Base-by-base conservation (phyloP, 225 moss, liverwort and hornwort species). In the Ulota crispa region DNA sequence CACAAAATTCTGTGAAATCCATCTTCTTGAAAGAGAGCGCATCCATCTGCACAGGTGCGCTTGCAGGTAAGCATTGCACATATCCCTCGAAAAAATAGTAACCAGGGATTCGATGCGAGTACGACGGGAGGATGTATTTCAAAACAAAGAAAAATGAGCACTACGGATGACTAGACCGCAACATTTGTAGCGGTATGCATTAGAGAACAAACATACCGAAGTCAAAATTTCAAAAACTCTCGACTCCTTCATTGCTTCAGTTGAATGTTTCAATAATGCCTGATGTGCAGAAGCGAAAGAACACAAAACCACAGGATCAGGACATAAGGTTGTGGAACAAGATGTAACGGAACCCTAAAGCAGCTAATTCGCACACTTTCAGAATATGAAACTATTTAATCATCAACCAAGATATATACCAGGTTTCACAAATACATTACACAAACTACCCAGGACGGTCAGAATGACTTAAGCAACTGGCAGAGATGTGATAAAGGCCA, bases 241-340 rank as follows among this genome's bases (percentile, higher is more conserved):
- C 0, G 97, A 95, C 81, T 97, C 97, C 83, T 94, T 97, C 97
- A 97, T 97, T 45, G 97, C 97, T 59, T 97, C 97, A 30, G 97
- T 97, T 64, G 97, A 91, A 68, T 95, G 90, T 70, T 91, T 97
- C 24, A 94, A 57, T 14, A 97, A 84, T 68, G 93, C 97, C 97
- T 97, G 92, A 64, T 62, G 19, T 79, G 43, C 55, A 73, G 42
- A 4, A 78, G 20, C 32, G 65, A 75, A 68, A 73, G 3, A 68
- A 55, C 68, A 84, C 24, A 37, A 62, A 64, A 52, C 10, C 53
- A 68, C 8, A 15, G 23, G 34, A 63, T 83, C 52, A 78, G 68
- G 65, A 83, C 37, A 53, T 45, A 34, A 34, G 30, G 75, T 21
- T 21, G 24, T 16, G 19, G n/a, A 59, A 60, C 23, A 37, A 71